Conservation (phyloP, 371 early-diverging fungal species). For the Mortierella sp. region DNA sequence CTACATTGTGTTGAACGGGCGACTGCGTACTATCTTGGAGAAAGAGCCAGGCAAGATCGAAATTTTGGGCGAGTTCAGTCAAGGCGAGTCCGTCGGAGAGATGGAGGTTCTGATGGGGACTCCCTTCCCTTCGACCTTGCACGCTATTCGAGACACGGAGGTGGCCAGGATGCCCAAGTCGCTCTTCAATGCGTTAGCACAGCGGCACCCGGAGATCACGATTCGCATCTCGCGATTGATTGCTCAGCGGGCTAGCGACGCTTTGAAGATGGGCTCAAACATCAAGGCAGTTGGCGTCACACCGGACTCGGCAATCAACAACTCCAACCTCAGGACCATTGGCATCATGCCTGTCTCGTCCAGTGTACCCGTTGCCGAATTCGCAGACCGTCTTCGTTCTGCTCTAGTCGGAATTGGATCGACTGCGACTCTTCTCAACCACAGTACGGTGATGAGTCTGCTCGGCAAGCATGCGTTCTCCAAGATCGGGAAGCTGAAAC, state of each 20-base stretch:
- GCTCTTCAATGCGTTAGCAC: slow-evolving; percentile 91
- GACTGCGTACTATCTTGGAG: slow-evolving; percentile 88
- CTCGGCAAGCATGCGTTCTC: slow-evolving; percentile 95
- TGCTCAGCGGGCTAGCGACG: slow-evolving; percentile 78
- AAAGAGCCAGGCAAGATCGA: slow-evolving; percentile 76
- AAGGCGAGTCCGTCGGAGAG: slow-evolving; percentile 95
- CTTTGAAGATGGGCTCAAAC: slow-evolving; percentile 27
- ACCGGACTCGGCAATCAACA: slow-evolving; percentile 66
- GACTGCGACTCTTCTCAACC: slow-evolving; percentile 82
- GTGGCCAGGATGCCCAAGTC: slow-evolving; percentile 96
- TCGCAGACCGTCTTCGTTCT: slow-evolving; percentile 84
- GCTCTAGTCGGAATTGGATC: slow-evolving; percentile 85
- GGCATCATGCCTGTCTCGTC: slow-evolving; percentile 91
- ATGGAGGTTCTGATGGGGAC: slow-evolving; percentile 90
- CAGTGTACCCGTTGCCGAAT: slow-evolving; percentile 88
- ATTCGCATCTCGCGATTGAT: slow-evolving; percentile 93
- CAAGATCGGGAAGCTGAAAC: slow-evolving; percentile 90
- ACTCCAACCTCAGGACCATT: slow-evolving; percentile 93
- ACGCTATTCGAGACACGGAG: slow-evolving; percentile 98
- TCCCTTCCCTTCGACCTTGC: slow-evolving; percentile 88
- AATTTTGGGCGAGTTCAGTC: slow-evolving; percentile 92
- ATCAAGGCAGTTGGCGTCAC: slow-evolving; percentile 33
- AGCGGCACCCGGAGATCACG: slow-evolving; percentile 91
- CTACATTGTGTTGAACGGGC: slow-evolving; percentile 94
- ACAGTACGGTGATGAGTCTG: slow-evolving; percentile 80